phyloP scores from a whole-genome alignment of 2,329 filamentous ascomycete species.

The Xylariales sp. region DNA sequence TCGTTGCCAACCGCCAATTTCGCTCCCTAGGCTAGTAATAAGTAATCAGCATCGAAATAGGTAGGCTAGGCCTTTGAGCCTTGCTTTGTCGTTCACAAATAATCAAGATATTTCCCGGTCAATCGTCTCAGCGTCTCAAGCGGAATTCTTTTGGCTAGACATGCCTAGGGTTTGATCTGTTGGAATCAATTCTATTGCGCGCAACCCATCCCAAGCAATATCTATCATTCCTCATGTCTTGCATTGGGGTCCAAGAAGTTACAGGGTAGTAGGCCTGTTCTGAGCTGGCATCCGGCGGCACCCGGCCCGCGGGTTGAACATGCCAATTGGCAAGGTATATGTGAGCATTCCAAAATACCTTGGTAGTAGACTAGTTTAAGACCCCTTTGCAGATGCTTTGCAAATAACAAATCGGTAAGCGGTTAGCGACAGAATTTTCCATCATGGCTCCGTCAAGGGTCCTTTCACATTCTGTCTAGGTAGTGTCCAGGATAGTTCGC shows the following conservation, averaged over 20 bases:
- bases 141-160: constrained; percentile 20
- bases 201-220: constrained; percentile 17
- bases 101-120: background rate
- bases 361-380: background rate
- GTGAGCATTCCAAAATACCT: constrained; percentile 19
- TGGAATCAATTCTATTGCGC: constrained; percentile 7
- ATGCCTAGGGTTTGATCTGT: constrained; percentile 11
- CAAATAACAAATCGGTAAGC: constrained; percentile 1
- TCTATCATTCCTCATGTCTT: constrained; percentile 25
- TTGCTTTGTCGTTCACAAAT: constrained; percentile 10
- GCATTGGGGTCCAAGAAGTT: constrained; percentile 21
- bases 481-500: background rate
- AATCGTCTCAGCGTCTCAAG: constrained; percentile 10
- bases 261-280: constrained; percentile 19
- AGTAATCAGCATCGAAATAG: constrained; percentile 11
- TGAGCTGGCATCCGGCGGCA: constrained; percentile 30
- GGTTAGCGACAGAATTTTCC: background rate
- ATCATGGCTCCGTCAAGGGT: constrained; percentile 4
- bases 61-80: background rate
- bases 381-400: constrained; percentile 10
- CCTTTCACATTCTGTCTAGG: background rate
- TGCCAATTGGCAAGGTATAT: constrained; percentile 22
- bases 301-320: constrained; percentile 15
- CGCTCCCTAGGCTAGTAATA: background rate
- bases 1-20: background rate